A percentile compares a stretch with the other conserved stretches of the same genome.
Conservation (phyloP, 179 eudicot genomes). For the Patellifolia procumbens region DNA sequence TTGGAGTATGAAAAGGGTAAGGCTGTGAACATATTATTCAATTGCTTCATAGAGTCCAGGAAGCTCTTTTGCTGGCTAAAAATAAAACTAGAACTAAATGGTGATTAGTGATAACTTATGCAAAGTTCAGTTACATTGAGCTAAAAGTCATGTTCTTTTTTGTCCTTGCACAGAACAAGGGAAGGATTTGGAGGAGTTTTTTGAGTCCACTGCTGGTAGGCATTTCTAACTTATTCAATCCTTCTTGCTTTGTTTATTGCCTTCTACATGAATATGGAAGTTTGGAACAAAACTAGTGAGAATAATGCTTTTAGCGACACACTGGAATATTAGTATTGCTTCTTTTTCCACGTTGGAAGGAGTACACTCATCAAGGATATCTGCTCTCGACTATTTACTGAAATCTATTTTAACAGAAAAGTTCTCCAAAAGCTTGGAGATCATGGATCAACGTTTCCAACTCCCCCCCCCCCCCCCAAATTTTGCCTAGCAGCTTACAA, state of each 20-base stretch:
- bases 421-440: neutral
- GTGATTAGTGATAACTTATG: too few species aligned
- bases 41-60: neutral
- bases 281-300: too few species aligned
- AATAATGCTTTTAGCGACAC: too few species aligned
- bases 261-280: neutral
- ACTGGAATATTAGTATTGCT: too few species aligned
- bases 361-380: neutral
- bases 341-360: too few species aligned
- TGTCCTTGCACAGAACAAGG: conserved; percentile 68
- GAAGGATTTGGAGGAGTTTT: conserved; percentile 89
- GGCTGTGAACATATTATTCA: conserved; percentile 4
- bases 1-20: conserved; percentile 92
- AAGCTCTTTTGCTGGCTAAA: too few species aligned
- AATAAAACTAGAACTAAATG: too few species aligned
- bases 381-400: neutral
- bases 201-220: conserved; percentile 88
- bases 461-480: neutral
- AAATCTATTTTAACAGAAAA: too few species aligned
- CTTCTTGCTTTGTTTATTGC: neutral
- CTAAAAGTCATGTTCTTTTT: conserved; percentile 17
- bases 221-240: conserved; percentile 10
- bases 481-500: too few species aligned
- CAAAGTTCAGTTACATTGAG: neutral
- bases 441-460: neutral